Evolutionary conservation across 2,329 filamentous ascomycete species (phyloP), one percentile per base, ranked within the genome.

Genomic region (Xylariaceae sp.): DNA sequence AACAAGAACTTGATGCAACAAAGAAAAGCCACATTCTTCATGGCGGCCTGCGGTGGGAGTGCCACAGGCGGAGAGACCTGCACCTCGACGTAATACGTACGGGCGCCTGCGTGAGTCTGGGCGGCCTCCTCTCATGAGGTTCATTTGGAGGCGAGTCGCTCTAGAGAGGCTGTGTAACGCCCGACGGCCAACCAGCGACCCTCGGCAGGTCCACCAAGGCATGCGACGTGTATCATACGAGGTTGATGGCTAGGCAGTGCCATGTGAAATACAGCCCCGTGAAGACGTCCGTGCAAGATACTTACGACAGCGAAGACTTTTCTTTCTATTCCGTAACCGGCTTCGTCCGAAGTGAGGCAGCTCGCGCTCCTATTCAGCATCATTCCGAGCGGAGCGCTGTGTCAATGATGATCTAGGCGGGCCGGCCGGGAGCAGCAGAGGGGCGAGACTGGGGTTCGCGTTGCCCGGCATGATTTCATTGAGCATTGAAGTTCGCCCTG

Each of bases 391-490:
- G 5, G 23, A 30, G 23, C 23, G 23, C 1, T 30, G 23, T 30
- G 23, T 30, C 23, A 30, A 30, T 5, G 23, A 30, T 30, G 23
- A 30, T 30, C 23, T 30, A 30, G 23, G 23, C 23, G 23, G 23
- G 23, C 23, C 23, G 45, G n/a, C 8, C 10, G 13, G 9, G 45
- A 8, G 13, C 37, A 17, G 17, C 35, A 39, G 55, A 56, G 23
- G 23, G 23, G 23, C 23, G 23, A 30, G 23, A 30, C 23, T 5
- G 23, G 23, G 23, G 23, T 30, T 30, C 23, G 23, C 23, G 23
- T 30, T 30, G 4, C 63, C 60, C 53, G 62, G 51, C 63, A 64
- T 65, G 63, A 65, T 57, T 56, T 66, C 64, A 65, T 65, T 47
- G 35, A 52, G 55, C 56, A 42, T 51, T 59, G 30, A 48, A n/a